Evolutionary conservation across 2,329 filamentous ascomycete species (phyloP), one percentile per base, ranked within the genome.

Genomic region (Ophiobolus disseminans): DNA sequence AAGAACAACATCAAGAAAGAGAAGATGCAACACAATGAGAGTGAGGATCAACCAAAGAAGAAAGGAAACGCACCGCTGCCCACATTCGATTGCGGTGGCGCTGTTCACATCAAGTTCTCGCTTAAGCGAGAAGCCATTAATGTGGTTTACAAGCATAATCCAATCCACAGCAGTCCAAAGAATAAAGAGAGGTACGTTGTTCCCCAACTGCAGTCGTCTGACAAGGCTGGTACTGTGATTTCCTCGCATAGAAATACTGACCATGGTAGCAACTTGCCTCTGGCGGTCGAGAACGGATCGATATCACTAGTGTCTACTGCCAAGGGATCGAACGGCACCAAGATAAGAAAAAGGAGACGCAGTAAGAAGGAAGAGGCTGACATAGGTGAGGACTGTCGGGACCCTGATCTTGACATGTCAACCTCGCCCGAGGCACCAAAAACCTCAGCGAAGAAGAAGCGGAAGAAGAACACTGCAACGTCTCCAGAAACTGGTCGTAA

Each of bases 61-160:
- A 48, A 46, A 10, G 9, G 19, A n/a, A 30, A 38, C 16, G 22
- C 25, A 11, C 10, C 23, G 6, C 37, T 61, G 21, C 59, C 66
- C 3, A 68, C 60, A 0, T 70, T 68, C 39, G 65, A 70, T 42
- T 73, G 70, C 31, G 61, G 65, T 14, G 69, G 70, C 25, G 66
- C 68, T 5, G 60, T 73, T 16, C 58, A 66, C 22, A 51, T 73
- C 41, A 72, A 66, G 25, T 73, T 72, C 40, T 73, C 69, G 2
- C 65, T 58, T 26, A 68, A 70, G 46, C 55, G 67, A 36, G 61
- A 68, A 22, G 66, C 66, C 5, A 57, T 73, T 23, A 66, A 72
- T 36, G 64, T 72, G 1, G 60, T 73, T 17, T 73, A 73, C 41
- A 68, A 66, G 38, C 69, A 73, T 41, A 71, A 70, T 28, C 67